Evolutionary conservation across 805 yeast species (phyloP), one percentile per base, ranked within the genome.

Genomic region (Wickerhamiella occidentalis): DNA sequence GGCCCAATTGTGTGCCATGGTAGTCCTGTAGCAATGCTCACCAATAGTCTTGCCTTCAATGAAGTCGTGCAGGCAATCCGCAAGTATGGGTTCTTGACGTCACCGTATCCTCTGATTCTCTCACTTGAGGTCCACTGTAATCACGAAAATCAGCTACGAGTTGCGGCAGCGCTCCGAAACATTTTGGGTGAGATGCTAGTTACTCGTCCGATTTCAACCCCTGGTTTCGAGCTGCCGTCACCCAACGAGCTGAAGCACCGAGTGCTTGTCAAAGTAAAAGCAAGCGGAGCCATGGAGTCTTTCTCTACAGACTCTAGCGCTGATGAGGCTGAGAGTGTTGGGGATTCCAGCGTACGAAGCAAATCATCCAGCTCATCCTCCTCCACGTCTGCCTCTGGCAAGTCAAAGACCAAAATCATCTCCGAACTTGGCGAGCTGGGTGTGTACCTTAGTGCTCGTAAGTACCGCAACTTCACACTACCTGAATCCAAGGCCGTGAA

Each of bases 1-100:
- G 88, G 82, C 0, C 98, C 98, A 0, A 76, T 85, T 0, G 96
- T 92, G 0, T 82, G 83, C 25, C 99, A 92, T 64, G 98, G 98
- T 0, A 68, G 81, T 45, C 78, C 95, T 0, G 40, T 58, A 3
- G 48, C 58, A 1, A 33, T 58, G 33, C 76, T 92, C 54, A 85
- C 97, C 0, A 72, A 80, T 0, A 76, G 90, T 0, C 76, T 90
- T 9, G 75, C 78, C 1, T 73, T 90, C 26, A 62, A 68, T 9
- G 80, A 79, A 55, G 96, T 87, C 2, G 64, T 86, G 2, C 76
- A 74, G 35, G 77, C 86, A 0, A 77, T 94, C 9, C 74, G 80
- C 56, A 85, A 85, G 62, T 85, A 85, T 63, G 94, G 95, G 0
- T 92, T 94, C 61, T 78, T 85, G n/a, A 71, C 87, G 0, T 76